Evolutionary conservation across 257 asterid species (phyloP).

Genomic region (Fraxinus cuspidata): DNA sequence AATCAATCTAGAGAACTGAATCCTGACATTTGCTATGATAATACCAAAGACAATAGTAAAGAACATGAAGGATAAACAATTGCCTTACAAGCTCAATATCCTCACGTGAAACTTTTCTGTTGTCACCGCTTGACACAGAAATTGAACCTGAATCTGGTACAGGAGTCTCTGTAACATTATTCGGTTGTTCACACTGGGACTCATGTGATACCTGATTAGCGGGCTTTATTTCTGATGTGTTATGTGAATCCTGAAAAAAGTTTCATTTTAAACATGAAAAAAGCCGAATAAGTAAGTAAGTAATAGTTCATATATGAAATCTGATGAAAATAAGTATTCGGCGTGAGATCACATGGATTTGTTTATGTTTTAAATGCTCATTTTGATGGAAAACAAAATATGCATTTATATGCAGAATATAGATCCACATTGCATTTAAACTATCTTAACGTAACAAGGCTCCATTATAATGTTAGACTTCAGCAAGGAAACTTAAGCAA

Average conservation of each 20-base stretch:
- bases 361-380: neutral
- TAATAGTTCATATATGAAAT: neutral
- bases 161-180: slow-evolving; percentile 45
- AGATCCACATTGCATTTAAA: neutral
- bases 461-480: neutral
- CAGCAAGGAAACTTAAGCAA: neutral
- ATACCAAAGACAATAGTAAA: neutral
- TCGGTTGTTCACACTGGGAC: slow-evolving; percentile 50
- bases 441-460: neutral
- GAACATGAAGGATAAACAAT: slow-evolving; percentile 7
- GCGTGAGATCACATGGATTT: neutral
- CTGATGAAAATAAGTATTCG: too few species aligned
- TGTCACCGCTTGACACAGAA: slow-evolving; percentile 63
- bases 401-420: neutral
- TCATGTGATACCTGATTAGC: slow-evolving; percentile 46
- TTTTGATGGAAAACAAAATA: neutral
- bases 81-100: slow-evolving; percentile 66
- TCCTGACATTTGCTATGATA: neutral
- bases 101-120: slow-evolving; percentile 64
- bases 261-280: neutral
- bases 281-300: neutral
- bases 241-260: slow-evolving; percentile 42
- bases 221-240: slow-evolving; percentile 47
- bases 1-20: neutral
- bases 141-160: slow-evolving; percentile 63